Conservation (phyloP, 495 filamentous ascomycete genomes). For the Halenospora varia region DNA sequence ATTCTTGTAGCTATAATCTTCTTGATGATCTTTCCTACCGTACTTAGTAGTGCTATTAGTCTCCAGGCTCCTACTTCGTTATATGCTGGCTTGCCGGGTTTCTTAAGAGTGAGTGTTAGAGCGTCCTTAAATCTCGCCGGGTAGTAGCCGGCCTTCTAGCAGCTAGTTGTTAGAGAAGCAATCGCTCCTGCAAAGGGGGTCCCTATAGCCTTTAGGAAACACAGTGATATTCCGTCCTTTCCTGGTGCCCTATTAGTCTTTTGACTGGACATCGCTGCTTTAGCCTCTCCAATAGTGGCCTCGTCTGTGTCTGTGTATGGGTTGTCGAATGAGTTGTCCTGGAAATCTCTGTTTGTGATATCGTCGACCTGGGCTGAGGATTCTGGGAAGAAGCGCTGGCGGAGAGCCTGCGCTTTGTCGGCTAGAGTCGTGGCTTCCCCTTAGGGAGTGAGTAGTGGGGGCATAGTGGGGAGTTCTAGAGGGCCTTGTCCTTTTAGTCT, state of each 20-base stretch:
- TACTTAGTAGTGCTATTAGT: slow-evolving; percentile 31
- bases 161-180: slow-evolving; percentile 18
- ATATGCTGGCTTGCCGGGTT: slow-evolving; percentile 27
- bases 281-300: neutral
- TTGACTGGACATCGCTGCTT: neutral
- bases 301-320: neutral
- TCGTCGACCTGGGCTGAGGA: neutral
- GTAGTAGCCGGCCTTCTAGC: slow-evolving; percentile 22
- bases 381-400: neutral
- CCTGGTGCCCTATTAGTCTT: neutral
- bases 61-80: slow-evolving; percentile 27
- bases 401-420: neutral
- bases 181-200: neutral
- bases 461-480: neutral
- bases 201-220: neutral
- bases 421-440: neutral
- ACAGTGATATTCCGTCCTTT: slow-evolving; percentile 16
- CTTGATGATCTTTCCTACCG: slow-evolving; percentile 31
- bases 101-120: slow-evolving; percentile 29
- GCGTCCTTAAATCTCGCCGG: slow-evolving; percentile 11
- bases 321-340: neutral
- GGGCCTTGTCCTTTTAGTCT: neutral
- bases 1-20: neutral
- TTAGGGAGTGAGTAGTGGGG: neutral
- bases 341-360: neutral